phyloP scores from a whole-genome alignment of 2,329 filamentous ascomycete genomes.

The Berkeleyomyces basicola region DNA sequence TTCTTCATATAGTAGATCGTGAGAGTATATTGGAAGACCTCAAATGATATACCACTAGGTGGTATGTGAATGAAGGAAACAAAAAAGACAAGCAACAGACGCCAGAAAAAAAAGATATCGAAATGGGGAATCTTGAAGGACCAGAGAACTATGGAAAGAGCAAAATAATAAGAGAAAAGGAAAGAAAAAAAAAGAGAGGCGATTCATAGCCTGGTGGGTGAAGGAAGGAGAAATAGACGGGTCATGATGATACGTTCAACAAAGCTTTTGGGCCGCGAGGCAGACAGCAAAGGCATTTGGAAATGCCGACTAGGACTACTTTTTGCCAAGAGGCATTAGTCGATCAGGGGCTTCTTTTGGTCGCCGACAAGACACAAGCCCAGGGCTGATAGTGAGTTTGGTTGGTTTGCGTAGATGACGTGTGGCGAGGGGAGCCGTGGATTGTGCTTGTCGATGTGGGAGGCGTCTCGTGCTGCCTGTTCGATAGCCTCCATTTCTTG shows the following conservation, averaged over 20 bases:
- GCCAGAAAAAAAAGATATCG: neutral
- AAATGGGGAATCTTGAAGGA: neutral
- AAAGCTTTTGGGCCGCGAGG: neutral
- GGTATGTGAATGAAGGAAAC: neutral
- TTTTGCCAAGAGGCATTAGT: constrained; percentile 22
- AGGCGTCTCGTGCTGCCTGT: constrained; percentile 84
- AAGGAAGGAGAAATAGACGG: neutral
- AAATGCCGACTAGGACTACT: too few relatives aligned
- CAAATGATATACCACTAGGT: too few relatives aligned
- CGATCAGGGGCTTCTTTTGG: constrained; percentile 49
- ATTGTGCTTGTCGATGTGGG: constrained; percentile 70
- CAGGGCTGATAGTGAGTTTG: constrained; percentile 41
- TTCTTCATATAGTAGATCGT: too few relatives aligned
- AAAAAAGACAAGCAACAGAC: neutral
- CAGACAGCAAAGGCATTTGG: neutral
- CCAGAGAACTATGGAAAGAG: neutral
- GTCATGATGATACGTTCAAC: neutral
- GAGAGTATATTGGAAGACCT: too few relatives aligned
- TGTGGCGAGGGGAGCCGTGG: constrained; percentile 82
- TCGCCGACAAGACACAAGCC: constrained; percentile 47
- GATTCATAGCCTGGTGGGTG: neutral
- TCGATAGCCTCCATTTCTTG: constrained; percentile 98
- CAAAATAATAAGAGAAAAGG: neutral
- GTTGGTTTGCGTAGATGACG: constrained; percentile 67
- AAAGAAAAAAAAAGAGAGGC: neutral